Evolutionary conservation across 805 yeast genomes (phyloP).

Genomic region (Monosporozyma aquatica): DNA sequence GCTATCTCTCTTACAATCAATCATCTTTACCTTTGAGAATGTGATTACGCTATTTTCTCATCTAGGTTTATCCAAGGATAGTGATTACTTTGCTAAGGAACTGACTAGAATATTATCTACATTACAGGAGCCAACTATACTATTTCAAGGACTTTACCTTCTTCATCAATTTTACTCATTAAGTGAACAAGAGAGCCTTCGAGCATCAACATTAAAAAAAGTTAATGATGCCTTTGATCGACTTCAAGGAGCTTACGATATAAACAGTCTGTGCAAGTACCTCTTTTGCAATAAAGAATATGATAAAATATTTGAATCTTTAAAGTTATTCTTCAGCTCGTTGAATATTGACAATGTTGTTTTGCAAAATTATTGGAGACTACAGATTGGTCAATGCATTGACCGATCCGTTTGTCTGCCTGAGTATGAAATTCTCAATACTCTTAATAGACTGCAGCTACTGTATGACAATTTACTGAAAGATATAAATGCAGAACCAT

Average conservation of each 20-base stretch:
- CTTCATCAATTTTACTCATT: conserved; percentile 17
- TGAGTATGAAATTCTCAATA: conserved; percentile 18
- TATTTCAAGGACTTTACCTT: conserved; percentile 14
- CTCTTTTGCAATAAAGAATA: conserved; percentile 16
- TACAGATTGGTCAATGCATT: conserved; percentile 15
- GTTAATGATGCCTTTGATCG: conserved; percentile 18
- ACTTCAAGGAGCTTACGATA: conserved; percentile 23
- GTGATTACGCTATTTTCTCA: conserved; percentile 36
- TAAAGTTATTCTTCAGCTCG: conserved; percentile 15
- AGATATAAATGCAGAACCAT: conserved; percentile 37
- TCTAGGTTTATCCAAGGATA: conserved; percentile 51
- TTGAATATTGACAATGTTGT: conserved; percentile 7
- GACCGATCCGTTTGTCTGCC: conserved; percentile 9
- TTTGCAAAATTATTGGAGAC: conserved; percentile 18
- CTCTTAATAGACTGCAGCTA: conserved; percentile 26
- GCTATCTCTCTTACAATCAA: conserved; percentile 30
- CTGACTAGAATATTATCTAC: conserved; percentile 33
- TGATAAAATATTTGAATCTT: conserved; percentile 15
- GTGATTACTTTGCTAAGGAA: conserved; percentile 46
- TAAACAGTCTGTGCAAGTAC: conserved; percentile 16
- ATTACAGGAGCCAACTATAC: conserved; percentile 21
- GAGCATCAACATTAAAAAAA: conserved; percentile 8
- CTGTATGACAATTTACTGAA: conserved; percentile 27
- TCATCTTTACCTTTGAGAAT: conserved; percentile 33
- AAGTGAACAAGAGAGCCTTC: conserved; percentile 12